phyloP scores from a whole-genome alignment of 1,284 basidiomycete species.

The Ceratobasidium sp. region DNA sequence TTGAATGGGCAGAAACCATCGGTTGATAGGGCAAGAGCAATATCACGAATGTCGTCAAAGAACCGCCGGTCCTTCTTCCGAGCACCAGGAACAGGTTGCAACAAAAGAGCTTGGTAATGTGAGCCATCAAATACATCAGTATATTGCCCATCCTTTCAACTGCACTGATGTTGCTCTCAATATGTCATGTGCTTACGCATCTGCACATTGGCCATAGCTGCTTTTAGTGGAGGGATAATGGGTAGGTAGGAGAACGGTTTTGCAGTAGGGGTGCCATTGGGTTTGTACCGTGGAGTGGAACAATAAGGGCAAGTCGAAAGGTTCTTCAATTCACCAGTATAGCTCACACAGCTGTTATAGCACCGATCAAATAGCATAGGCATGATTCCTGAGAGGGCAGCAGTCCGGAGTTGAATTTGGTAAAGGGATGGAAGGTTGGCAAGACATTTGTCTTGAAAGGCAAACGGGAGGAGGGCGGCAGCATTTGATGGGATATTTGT shows the following conservation, averaged over 20 bases:
- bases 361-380: slow-evolving; percentile 35
- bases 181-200: slow-evolving; percentile 39
- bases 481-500: too few relatives aligned
- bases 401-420: too few relatives aligned
- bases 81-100: background rate
- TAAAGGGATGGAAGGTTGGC: too few relatives aligned
- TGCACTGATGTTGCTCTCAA: slow-evolving; percentile 36
- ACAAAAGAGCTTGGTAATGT: slow-evolving; percentile 9
- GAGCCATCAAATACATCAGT: slow-evolving; percentile 42
- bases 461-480: too few relatives aligned
- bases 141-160: slow-evolving; percentile 17
- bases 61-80: slow-evolving; percentile 40
- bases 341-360: slow-evolving; percentile 38
- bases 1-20: slow-evolving; percentile 55
- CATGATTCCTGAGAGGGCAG: slow-evolving; percentile 28
- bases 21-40: slow-evolving; percentile 48
- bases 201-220: slow-evolving; percentile 39
- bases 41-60: slow-evolving; percentile 47
- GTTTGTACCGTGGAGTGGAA: slow-evolving; percentile 6
- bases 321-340: slow-evolving; percentile 20
- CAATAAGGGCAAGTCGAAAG: slow-evolving; percentile 35
- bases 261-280: slow-evolving; percentile 9
- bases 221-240: slow-evolving; percentile 24
- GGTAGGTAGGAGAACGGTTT: slow-evolving; percentile 38
- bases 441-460: too few relatives aligned